Evolutionary conservation across 2,329 filamentous ascomycete species (phyloP).

Genomic region (Trematosphaeria pertusa): DNA sequence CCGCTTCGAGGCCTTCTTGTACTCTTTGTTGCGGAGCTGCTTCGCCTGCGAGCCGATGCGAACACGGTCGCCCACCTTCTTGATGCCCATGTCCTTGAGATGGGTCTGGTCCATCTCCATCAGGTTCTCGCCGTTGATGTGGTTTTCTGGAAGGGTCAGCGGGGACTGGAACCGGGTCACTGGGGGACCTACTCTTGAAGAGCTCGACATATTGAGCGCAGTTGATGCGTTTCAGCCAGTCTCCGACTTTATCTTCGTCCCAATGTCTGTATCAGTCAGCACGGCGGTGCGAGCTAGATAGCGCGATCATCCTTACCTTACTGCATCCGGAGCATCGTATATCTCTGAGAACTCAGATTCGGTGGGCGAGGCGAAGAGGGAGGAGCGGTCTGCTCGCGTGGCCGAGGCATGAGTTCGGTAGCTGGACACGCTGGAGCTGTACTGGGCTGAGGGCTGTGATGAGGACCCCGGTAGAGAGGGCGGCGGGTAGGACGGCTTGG

Average conservation of each 20-base stretch:
- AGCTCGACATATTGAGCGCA: constrained; percentile 92
- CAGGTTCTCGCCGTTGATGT: constrained; percentile 96
- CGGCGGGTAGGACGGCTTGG: constrained; percentile 73
- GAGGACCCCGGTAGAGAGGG: constrained; percentile 52
- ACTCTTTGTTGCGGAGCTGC: constrained; percentile 57
- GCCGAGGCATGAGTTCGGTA: constrained; percentile 45
- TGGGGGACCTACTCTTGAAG: constrained; percentile 67
- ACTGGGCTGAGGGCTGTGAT: constrained; percentile 43
- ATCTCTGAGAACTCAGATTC: constrained; percentile 90
- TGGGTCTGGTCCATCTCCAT: constrained; percentile 97
- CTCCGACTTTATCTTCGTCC: constrained; percentile 90
- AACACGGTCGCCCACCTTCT: constrained; percentile 95
- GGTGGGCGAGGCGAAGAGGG: constrained; percentile 78
- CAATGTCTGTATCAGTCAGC: constrained; percentile 62
- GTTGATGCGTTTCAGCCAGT: constrained; percentile 90
- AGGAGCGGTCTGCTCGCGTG: constrained; percentile 54
- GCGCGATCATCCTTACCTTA: constrained; percentile 42
- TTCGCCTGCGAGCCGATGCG: constrained; percentile 69
- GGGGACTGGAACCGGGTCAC: not conserved
- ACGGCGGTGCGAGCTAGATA: not conserved
- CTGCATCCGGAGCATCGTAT: constrained; percentile 72
- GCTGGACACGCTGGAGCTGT: constrained; percentile 40
- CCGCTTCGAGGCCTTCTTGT: constrained; percentile 66
- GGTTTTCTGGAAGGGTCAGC: constrained; percentile 67
- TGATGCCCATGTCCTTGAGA: constrained; percentile 96